A percentile compares a stretch with the other conserved stretches of the same genome.
Conservation (phyloP, 495 filamentous ascomycete species). For the Aspergillus bertholletiae region DNA sequence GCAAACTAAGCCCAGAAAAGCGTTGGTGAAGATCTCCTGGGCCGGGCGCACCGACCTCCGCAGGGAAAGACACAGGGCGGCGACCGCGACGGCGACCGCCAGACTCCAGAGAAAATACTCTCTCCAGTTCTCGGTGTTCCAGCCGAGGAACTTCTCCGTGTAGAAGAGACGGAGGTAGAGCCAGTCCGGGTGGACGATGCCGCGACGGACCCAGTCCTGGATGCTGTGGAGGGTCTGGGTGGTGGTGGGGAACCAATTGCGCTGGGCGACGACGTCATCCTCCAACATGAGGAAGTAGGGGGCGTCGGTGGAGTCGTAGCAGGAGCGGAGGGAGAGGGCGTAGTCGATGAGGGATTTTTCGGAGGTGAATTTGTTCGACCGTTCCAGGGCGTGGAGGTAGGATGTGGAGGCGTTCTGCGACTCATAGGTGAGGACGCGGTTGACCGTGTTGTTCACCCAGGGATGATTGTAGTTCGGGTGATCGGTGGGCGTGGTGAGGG, state of each 20-base stretch:
- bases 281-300: conserved; percentile 51
- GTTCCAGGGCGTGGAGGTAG: not conserved
- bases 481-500: conserved; percentile 41
- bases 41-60: conserved; percentile 14
- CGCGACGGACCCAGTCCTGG: conserved; percentile 22
- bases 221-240: conserved; percentile 34
- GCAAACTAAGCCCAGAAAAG: conserved; percentile 20
- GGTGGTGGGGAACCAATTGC: conserved; percentile 48
- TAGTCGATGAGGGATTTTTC: conserved; percentile 51
- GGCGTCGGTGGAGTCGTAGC: conserved; percentile 35
- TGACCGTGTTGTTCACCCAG: conserved; percentile 44
- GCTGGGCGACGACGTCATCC: conserved; percentile 51
- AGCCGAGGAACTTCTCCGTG: conserved; percentile 52
- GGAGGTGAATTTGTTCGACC: conserved; percentile 11
- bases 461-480: conserved; percentile 47
- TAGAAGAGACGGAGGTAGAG: conserved; percentile 59
- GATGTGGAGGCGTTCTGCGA: not conserved
- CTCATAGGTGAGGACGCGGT: conserved; percentile 20
- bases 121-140: conserved; percentile 51
- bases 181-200: conserved; percentile 21
- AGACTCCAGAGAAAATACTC: conserved; percentile 34
- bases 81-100: conserved; percentile 18
- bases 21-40: conserved; percentile 22
- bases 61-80: conserved; percentile 11
- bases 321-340: conserved; percentile 41